Conservation (phyloP, 441 rosid species). For the Populus hybrid region DNA sequence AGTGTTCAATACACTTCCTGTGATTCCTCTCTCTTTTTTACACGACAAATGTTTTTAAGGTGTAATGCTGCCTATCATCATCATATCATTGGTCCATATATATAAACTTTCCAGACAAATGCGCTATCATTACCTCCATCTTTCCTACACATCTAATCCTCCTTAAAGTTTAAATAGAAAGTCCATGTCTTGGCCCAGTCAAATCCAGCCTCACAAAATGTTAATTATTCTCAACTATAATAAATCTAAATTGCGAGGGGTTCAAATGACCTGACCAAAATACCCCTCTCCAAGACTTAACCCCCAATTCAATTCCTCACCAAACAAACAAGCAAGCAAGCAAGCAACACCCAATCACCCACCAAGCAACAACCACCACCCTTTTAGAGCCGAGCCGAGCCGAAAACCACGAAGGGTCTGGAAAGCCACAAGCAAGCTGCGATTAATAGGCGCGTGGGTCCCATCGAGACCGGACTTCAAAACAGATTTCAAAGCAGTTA, state of each 20-base stretch:
- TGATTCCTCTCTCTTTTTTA: not conserved
- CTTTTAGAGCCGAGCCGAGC: constrained; percentile 28
- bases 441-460: constrained; percentile 52
- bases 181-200: not conserved
- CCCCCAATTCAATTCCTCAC: not conserved
- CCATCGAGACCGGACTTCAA: constrained; percentile 46
- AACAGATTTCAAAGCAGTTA: constrained; percentile 36
- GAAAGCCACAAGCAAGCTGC: constrained; percentile 27
- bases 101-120: not conserved
- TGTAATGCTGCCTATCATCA: not conserved
- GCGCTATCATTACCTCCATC: not conserved
- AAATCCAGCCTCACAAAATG: not conserved
- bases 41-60: not conserved
- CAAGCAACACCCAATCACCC: not conserved
- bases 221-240: not conserved
- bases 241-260: not conserved
- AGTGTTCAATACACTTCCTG: not conserved
- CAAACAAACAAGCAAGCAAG: not conserved
- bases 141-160: not conserved
- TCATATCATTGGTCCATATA: not conserved
- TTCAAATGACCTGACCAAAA: not conserved
- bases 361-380: not conserved
- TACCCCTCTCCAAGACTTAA: not conserved
- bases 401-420: not conserved
- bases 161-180: not conserved